A percentile compares a stretch with the other conserved stretches of the same genome.
Conservation (phyloP, 2,329 filamentous ascomycete species). For the Neonectria magnoliae region DNA sequence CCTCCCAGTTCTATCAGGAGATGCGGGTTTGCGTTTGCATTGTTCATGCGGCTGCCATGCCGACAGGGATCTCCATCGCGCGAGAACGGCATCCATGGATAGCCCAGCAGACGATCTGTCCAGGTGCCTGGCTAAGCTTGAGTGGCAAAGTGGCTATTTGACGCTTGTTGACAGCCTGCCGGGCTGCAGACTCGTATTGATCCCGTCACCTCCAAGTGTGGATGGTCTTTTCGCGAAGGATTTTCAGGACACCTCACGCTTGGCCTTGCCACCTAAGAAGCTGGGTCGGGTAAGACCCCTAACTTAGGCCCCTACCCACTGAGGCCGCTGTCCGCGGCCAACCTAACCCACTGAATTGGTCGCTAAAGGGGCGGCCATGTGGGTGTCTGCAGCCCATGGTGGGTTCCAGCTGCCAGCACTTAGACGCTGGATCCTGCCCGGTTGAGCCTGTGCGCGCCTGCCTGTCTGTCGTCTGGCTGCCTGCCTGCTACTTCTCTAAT, state of each 20-base stretch:
- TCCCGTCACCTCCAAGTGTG: background rate
- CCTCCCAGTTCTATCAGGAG: slow-evolving; percentile 6
- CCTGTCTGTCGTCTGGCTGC: background rate
- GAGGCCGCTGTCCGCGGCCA: background rate
- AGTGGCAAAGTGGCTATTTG: background rate
- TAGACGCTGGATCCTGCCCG: slow-evolving; percentile 5
- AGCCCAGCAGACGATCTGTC: slow-evolving; percentile 6
- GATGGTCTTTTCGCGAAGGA: background rate
- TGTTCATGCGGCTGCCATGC: slow-evolving; percentile 32
- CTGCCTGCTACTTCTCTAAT: slow-evolving; percentile 12
- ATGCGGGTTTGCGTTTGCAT: slow-evolving; percentile 21
- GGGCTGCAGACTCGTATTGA: background rate
- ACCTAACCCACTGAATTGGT: background rate
- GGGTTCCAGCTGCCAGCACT: slow-evolving; percentile 19
- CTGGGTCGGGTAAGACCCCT: background rate
- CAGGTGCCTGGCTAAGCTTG: background rate
- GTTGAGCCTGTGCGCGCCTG: background rate
- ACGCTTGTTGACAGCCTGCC: slow-evolving; percentile 1
- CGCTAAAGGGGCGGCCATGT: slow-evolving; percentile 1
- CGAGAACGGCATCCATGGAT: slow-evolving; percentile 16
- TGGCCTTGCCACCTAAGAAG: no score
- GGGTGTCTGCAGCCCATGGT: slow-evolving; percentile 21
- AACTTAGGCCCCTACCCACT: background rate
- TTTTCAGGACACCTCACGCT: background rate
- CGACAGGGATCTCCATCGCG: slow-evolving; percentile 28